Percentiles rank a stretch among this genome's conserved stretches.
These are phyloP conservation scores for Colletotrichum somersetense DNA, from an alignment of 2,329 filamentous ascomycete species.

Conservation along the genomic window DNA sequence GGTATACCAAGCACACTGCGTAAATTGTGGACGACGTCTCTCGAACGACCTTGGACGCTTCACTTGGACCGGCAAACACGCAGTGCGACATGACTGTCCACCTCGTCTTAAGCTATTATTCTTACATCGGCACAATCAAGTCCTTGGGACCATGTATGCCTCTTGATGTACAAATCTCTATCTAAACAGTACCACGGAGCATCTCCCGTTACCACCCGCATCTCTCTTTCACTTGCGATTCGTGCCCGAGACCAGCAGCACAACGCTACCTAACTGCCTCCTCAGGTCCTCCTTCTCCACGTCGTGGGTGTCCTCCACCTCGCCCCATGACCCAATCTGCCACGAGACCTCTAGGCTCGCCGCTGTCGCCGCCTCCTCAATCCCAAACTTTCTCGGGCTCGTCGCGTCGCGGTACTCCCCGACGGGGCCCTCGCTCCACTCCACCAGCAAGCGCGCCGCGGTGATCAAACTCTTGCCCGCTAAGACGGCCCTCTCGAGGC, in stretches of 20 bases:
- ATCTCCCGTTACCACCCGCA: background rate
- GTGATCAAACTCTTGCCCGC: slow-evolving; percentile 89
- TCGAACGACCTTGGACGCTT: background rate
- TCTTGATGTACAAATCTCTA: slow-evolving; percentile 13
- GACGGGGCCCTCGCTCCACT: slow-evolving; percentile 83
- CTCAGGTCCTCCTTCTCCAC: slow-evolving; percentile 91
- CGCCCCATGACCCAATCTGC: slow-evolving; percentile 93
- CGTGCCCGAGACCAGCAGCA: slow-evolving; percentile 80
- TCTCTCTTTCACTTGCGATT: slow-evolving; percentile 42
- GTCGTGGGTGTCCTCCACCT: slow-evolving; percentile 98
- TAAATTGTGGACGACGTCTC: background rate
- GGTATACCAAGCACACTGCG: background rate
- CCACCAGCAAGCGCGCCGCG: slow-evolving; percentile 80
- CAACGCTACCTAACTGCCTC: slow-evolving; percentile 88
- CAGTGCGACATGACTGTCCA: background rate
- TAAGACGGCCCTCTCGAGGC: slow-evolving; percentile 84
- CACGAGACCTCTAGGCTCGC: slow-evolving; percentile 88
- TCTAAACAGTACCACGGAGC: background rate
- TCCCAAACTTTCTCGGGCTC: slow-evolving; percentile 70
- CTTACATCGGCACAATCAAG: background rate
- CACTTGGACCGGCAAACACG: background rate
- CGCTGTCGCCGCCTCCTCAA: slow-evolving; percentile 84
- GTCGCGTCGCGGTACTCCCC: slow-evolving; percentile 48
- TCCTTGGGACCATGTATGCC: background rate
- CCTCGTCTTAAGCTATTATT: background rate